These are phyloP conservation scores for Euphorbia schlechtendalii DNA, from an alignment of 441 rosid genomes.

Conservation along the genomic window DNA sequence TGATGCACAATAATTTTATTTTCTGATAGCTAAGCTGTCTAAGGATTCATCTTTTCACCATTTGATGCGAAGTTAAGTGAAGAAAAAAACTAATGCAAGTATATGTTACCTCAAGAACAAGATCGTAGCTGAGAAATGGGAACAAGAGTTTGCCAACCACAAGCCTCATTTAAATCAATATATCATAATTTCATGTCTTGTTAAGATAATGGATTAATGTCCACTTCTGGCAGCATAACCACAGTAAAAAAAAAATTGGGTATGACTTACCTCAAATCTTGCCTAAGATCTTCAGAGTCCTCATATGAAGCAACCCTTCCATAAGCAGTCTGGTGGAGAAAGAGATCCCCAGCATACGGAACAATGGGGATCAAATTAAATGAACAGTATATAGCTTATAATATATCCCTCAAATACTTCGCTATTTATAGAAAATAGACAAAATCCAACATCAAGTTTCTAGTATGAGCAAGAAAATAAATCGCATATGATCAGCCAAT, in stretches of 20 bases:
- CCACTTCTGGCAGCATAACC: background rate
- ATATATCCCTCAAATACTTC: background rate
- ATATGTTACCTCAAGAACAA: background rate
- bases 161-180: background rate
- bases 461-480: background rate
- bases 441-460: background rate
- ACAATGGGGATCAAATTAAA: conserved; percentile 2
- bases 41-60: background rate
- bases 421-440: background rate
- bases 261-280: conserved; percentile 67
- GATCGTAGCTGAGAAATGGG: background rate
- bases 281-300: conserved; percentile 52
- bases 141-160: background rate
- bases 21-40: background rate
- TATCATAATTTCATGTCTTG: background rate
- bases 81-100: background rate
- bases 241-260: background rate
- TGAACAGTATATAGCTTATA: too few relatives aligned
- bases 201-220: too few relatives aligned
- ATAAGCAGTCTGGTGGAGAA: conserved; percentile 54
- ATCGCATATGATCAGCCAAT: background rate
- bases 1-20: background rate
- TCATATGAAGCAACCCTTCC: conserved; percentile 58
- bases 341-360: conserved; percentile 14
- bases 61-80: background rate